Evolutionary conservation across 192 early-diverging fungal genomes (phyloP).

Genomic region (Backusella psychrophila): DNA sequence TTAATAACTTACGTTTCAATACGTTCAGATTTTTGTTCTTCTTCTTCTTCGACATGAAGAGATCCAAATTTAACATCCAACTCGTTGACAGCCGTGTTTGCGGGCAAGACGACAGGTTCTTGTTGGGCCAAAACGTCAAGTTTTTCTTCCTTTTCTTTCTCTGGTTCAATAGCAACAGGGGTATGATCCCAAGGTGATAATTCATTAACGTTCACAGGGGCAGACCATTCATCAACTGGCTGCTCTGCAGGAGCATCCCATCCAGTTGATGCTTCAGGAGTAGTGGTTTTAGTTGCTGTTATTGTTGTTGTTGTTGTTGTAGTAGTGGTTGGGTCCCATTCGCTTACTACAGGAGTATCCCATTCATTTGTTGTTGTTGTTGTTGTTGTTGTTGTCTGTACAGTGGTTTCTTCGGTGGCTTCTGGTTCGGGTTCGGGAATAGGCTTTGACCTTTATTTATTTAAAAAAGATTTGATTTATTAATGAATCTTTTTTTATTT

Average conservation of each 20-base stretch:
- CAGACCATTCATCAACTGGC: slow-evolving; percentile 25
- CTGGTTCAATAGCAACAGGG: slow-evolving; percentile 23
- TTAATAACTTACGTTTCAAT: slow-evolving; percentile 21
- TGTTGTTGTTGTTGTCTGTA: slow-evolving; percentile 14
- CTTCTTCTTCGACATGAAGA: slow-evolving; percentile 55
- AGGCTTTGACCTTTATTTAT: slow-evolving; percentile 20
- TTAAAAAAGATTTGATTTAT: neutral
- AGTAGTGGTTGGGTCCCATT: slow-evolving; percentile 18
- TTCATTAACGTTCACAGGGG: slow-evolving; percentile 10
- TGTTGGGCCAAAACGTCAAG: slow-evolving; percentile 58
- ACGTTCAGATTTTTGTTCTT: slow-evolving; percentile 14
- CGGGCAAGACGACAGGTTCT: slow-evolving; percentile 86
- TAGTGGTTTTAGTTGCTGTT: neutral
- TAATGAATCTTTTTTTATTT: neutral
- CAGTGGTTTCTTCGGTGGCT: slow-evolving; percentile 12
- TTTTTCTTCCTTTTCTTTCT: slow-evolving; percentile 44
- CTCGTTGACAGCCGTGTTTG: slow-evolving; percentile 55
- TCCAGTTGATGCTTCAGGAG: slow-evolving; percentile 6
- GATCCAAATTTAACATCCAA: slow-evolving; percentile 84
- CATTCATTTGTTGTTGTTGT: slow-evolving; percentile 4
- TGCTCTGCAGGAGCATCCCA: slow-evolving; percentile 20
- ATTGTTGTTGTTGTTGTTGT: neutral
- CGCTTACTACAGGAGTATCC: slow-evolving; percentile 3
- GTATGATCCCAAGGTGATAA: slow-evolving; percentile 14
- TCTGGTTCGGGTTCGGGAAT: slow-evolving; percentile 41